A percentile compares a stretch with the other conserved stretches of the same genome.
Evolutionary conservation across 1,139 yeast genomes (phyloP).

Genomic region (Kazachstania sp.): DNA sequence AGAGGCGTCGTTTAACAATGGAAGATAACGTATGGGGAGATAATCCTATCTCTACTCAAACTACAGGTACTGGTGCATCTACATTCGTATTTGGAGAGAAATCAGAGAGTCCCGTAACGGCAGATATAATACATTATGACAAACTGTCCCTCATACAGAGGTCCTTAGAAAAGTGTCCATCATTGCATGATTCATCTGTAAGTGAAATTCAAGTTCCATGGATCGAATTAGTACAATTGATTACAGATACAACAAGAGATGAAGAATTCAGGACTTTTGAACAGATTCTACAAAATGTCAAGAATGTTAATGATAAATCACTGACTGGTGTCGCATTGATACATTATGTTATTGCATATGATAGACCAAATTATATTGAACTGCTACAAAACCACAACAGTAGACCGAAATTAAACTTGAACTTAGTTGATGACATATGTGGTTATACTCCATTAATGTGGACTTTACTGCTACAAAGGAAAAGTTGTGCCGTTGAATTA

Average conservation of each 20-base stretch:
- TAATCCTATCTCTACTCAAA: background rate
- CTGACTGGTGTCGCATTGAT: conserved; percentile 24
- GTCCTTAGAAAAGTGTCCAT: conserved; percentile 3
- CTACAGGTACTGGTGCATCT: background rate
- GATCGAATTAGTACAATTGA: conserved; percentile 18
- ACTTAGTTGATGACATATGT: conserved; percentile 33
- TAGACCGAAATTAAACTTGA: conserved; percentile 26
- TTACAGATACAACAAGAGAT: conserved; percentile 15
- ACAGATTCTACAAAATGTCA: conserved; percentile 10
- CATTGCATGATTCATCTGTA: background rate
- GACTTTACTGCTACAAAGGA: conserved; percentile 36
- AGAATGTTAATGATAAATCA: conserved; percentile 17
- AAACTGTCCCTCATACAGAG: conserved; percentile 2
- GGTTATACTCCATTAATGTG: conserved; percentile 44
- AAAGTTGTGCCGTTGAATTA: conserved; percentile 32
- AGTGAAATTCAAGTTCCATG: conserved; percentile 8
- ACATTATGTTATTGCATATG: conserved; percentile 22
- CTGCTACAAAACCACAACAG: conserved; percentile 23
- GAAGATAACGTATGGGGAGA: conserved; percentile 11
- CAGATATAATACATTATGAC: background rate
- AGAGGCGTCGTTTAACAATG: background rate
- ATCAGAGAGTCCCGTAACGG: background rate
- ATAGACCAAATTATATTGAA: conserved; percentile 32
- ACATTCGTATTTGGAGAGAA: background rate
- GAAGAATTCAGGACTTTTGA: conserved; percentile 20